Evolutionary conservation across 1,284 basidiomycete species (phyloP).

Genomic region (Ceratobasidium papillatum): DNA sequence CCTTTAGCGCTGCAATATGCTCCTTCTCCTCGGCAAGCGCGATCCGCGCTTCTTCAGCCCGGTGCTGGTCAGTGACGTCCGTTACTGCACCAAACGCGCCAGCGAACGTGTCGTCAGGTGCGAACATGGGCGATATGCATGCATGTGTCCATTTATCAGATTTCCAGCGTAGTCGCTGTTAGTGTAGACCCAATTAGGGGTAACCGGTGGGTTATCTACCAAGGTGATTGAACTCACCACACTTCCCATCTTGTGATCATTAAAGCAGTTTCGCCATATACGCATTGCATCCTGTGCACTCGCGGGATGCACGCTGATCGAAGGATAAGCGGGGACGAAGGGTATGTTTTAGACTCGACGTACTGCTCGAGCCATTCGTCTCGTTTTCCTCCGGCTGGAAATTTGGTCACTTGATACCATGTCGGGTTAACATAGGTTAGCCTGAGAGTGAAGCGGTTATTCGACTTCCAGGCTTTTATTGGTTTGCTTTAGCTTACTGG

Average conservation of each 20-base stretch:
- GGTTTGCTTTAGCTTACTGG: not conserved
- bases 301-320: not conserved
- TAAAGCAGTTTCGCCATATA: slow-evolving; percentile 15
- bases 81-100: slow-evolving; percentile 30
- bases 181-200: not conserved
- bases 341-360: not conserved
- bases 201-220: too few species aligned
- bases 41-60: slow-evolving; percentile 47
- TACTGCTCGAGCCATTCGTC: slow-evolving; percentile 34
- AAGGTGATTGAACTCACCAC: not conserved
- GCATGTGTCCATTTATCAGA: slow-evolving; percentile 25
- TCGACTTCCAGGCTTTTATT: not conserved
- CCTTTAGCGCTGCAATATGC: slow-evolving; percentile 46
- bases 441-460: not conserved
- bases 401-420: slow-evolving; percentile 22
- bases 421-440: slow-evolving; percentile 34
- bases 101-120: slow-evolving; percentile 9
- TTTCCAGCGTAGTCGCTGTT: slow-evolving; percentile 31
- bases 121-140: slow-evolving; percentile 21
- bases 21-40: slow-evolving; percentile 48
- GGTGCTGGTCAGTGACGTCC: slow-evolving; percentile 48
- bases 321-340: not conserved
- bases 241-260: not conserved
- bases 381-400: not conserved
- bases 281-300: slow-evolving; percentile 20